Percentiles rank a stretch among this genome's conserved stretches.
Evolutionary conservation across 768 basidiomycete species (phyloP).

Genomic region (Hysterangium stoloniferum): DNA sequence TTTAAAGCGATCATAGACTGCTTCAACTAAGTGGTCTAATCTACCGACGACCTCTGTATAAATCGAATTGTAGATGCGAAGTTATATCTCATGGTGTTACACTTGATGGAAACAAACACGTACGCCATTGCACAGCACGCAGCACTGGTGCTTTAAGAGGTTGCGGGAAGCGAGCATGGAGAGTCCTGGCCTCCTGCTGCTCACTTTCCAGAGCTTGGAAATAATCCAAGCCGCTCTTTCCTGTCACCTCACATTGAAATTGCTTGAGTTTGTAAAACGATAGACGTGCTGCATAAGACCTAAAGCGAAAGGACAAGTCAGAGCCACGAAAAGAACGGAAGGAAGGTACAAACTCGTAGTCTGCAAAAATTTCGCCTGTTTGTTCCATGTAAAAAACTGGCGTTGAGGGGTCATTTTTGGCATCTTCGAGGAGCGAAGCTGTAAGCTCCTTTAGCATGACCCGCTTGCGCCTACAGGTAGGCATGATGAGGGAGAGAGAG

Average conservation of each 20-base stretch:
- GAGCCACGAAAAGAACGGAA: constrained; percentile 21
- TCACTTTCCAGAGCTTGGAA: constrained; percentile 93
- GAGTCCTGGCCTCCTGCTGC: constrained; percentile 76
- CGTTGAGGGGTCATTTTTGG: constrained; percentile 54
- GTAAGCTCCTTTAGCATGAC: constrained; percentile 83
- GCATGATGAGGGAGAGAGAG: constrained; percentile 49
- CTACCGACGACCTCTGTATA: constrained; percentile 89
- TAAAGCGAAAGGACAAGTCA: constrained; percentile 23
- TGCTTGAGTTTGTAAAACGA: constrained; percentile 91
- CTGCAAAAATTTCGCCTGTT: constrained; percentile 96
- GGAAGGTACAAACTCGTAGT: constrained; percentile 72
- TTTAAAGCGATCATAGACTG: constrained; percentile 92
- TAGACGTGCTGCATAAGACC: constrained; percentile 84
- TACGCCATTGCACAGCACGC: constrained; percentile 94
- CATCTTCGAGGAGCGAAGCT: constrained; percentile 55
- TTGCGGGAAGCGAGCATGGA: constrained; percentile 89
- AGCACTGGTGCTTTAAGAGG: constrained; percentile 88
- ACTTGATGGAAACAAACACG: constrained; percentile 37
- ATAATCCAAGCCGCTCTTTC: constrained; percentile 89
- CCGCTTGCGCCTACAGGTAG: constrained; percentile 84
- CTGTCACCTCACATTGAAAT: constrained; percentile 96
- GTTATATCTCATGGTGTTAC: too few relatives aligned
- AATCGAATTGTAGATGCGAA: too few relatives aligned
- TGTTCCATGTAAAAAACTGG: constrained; percentile 88
- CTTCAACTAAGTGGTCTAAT: constrained; percentile 90